These are phyloP conservation scores for Saccharomycopsis hybrid DNA, from an alignment of 1,139 yeast genomes.

Conservation along the genomic window DNA sequence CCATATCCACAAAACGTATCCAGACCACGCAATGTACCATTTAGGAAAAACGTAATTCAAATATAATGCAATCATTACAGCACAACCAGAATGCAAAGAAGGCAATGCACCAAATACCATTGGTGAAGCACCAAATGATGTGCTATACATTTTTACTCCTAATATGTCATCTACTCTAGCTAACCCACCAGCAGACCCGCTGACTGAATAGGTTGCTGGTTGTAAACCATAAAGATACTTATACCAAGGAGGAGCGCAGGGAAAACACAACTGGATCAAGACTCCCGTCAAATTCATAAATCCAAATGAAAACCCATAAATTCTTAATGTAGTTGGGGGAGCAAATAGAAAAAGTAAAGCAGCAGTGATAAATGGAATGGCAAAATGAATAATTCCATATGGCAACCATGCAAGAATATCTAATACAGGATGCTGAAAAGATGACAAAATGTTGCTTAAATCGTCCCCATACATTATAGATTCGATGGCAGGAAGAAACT, in stretches of 20 bases:
- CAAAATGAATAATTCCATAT: conserved; percentile 84
- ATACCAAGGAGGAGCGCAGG: conserved; percentile 99
- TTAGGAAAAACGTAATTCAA: conserved; percentile 75
- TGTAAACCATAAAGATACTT: conserved; percentile 74
- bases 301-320: conserved; percentile 91
- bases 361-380: conserved; percentile 85
- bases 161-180: conserved; percentile 77
- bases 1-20: conserved; percentile 88
- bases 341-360: conserved; percentile 74
- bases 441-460: conserved; percentile 76
- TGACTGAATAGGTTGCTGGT: conserved; percentile 88
- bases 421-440: conserved; percentile 55
- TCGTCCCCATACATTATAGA: conserved; percentile 92
- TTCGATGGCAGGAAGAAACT: conserved; percentile 88
- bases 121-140: conserved; percentile 77
- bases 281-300: conserved; percentile 90
- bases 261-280: conserved; percentile 68
- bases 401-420: conserved; percentile 95
- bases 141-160: conserved; percentile 77
- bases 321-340: conserved; percentile 82
- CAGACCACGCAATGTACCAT: conserved; percentile 55
- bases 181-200: conserved; percentile 93
- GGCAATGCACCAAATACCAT: conserved; percentile 98
- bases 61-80: conserved; percentile 87
- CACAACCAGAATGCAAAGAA: conserved; percentile 86